Base-by-base conservation (phyloP, 2,329 filamentous ascomycete species). In the Neoarthrinium moseri region DNA sequence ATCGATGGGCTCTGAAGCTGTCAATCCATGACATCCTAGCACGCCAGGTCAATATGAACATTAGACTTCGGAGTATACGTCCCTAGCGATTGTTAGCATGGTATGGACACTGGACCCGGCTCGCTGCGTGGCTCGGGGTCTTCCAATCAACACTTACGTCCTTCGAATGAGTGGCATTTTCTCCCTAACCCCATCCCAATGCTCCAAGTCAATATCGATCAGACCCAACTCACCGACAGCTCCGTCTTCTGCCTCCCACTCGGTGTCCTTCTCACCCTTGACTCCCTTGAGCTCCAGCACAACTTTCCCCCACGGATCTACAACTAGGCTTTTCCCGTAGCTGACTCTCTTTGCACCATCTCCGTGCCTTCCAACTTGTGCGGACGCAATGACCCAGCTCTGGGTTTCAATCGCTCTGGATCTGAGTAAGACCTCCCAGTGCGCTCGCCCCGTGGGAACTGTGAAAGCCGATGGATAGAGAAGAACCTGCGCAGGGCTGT, bases 391-490 rank as follows among this genome's bases (percentile, higher is more conserved):
- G 2, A 96, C 84, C 72, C 89, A 97, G 45, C 83, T 83, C 68
- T 96, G 88, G 15, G 86, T 90, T 73, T 96, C 92, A 49, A 96
- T 89, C 8, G 92, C 92, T 37, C 92, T 75, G 4, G 89, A 84
- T 22, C 88, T 75, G 12, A 96, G 72, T 5, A 97, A 70, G 2
- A 81, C 74, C 59, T 90, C 83, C 92, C 92, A 97, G 68, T 96
- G 92, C 2, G 88, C 88, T 46, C 74, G 76, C 0, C 92, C 92
- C 0, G 92, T 96, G 1, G 86, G 83, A 0, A 95, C 78, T 0
- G 91, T 96, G 61, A 96, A 97, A 4, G 92, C 92, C 5, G 88
- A 92, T 0, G 92, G 92, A 61, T 92, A 96, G 1, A 89, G 83
- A 40, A 96, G 72, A 43, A 96, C 72, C 51, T 96, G 83, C 2